phyloP scores from a whole-genome alignment of 805 yeast genomes.

The Grigorovia jiainica region DNA sequence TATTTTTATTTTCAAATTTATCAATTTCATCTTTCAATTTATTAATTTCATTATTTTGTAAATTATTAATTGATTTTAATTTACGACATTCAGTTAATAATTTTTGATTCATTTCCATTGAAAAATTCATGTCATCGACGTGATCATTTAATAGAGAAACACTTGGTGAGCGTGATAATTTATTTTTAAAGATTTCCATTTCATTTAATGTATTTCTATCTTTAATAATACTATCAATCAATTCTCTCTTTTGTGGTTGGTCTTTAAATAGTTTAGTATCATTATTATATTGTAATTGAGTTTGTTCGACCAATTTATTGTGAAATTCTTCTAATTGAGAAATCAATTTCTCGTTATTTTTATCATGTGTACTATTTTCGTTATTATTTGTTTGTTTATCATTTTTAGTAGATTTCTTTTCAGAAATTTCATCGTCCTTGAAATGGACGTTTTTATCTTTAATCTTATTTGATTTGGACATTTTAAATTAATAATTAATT shows the following conservation, averaged over 20 bases:
- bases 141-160: background rate
- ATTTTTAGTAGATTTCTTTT: background rate
- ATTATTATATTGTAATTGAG: background rate
- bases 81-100: constrained; percentile 61
- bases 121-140: constrained; percentile 57
- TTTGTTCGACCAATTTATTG: constrained; percentile 4
- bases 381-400: background rate
- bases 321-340: constrained; percentile 20
- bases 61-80: constrained; percentile 53
- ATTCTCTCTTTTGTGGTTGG: background rate
- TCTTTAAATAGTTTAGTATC: background rate
- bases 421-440: background rate
- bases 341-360: constrained; percentile 2
- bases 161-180: background rate
- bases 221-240: constrained; percentile 16
- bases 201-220: constrained; percentile 48
- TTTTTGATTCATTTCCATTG: constrained; percentile 66
- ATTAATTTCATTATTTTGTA: constrained; percentile 18
- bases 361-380: background rate
- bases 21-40: constrained; percentile 2
- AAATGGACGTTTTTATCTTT: background rate
- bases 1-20: constrained; percentile 3
- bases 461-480: background rate
- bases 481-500: background rate
- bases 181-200: constrained; percentile 18